phyloP scores from a whole-genome alignment of 352 stramenopile genomes.

The Phytophthora sojae region DNA sequence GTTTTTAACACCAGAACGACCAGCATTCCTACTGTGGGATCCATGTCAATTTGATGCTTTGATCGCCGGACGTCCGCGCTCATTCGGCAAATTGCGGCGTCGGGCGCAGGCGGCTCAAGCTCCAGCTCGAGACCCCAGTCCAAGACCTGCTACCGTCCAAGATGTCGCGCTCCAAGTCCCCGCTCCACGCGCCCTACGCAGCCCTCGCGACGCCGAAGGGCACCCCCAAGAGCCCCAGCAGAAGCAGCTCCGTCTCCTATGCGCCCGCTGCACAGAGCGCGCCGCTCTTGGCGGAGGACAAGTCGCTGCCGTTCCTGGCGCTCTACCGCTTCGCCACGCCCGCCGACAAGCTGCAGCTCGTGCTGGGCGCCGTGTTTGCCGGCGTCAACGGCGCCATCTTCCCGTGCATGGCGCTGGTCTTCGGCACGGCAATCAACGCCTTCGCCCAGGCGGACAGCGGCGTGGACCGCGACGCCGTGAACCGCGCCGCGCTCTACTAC shows the following conservation, averaged over 20 bases:
- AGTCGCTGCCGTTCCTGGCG: constrained; percentile 24
- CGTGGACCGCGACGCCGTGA: constrained; percentile 36
- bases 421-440: constrained; percentile 52
- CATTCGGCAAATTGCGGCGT: constrained; percentile 11
- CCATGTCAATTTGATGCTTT: no score
- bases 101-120: background rate
- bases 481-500: constrained; percentile 38
- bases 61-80: background rate
- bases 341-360: constrained; percentile 41
- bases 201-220: background rate
- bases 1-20: background rate
- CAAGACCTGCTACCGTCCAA: background rate
- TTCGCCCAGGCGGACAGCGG: constrained; percentile 39
- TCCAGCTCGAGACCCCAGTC: background rate
- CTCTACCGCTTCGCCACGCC: constrained; percentile 50
- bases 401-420: constrained; percentile 61
- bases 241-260: background rate
- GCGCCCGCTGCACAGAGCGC: background rate
- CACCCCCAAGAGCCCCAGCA: background rate
- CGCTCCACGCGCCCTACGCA: background rate
- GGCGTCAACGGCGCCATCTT: constrained; percentile 54
- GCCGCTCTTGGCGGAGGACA: constrained; percentile 1
- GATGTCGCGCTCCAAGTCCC: constrained; percentile 9
- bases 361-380: constrained; percentile 39
- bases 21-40: constrained; percentile 7